Evolutionary conservation across 495 filamentous ascomycete species (phyloP), one percentile per base, ranked within the genome.

Genomic region (Tuber umbilicatum): DNA sequence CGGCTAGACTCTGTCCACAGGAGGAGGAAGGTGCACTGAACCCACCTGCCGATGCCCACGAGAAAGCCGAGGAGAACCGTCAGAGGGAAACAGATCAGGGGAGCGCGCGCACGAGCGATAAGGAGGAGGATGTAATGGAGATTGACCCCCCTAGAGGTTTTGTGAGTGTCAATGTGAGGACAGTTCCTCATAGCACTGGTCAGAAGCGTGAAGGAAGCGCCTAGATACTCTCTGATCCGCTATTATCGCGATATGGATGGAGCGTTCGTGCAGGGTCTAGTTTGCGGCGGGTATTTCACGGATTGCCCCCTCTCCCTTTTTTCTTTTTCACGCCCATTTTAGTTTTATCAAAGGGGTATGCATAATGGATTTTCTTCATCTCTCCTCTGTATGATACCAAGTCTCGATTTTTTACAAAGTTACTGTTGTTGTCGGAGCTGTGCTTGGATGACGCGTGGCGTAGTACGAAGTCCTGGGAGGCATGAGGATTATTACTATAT

Each of bases 111-210:
- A 60, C 7, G 55, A 64, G 14, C 55, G 55, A 64, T 35, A 35
- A 3, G 55, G 9, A 31, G 1, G 50, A 35, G 14, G 55, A 64
- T 64, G 12, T 64, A 35, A 64, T 64, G 55, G 55, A 64, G 55
- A 16, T 64, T 16, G 55, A 64, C 27, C 12, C 55, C 27, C 55
- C 55, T 17, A 17, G 55, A 64, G 55, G 55, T 14, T 64, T 64
- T 64, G 55, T 64, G 55, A 64, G 55, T 64, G 55, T 64, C 55
- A 64, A 64, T 17, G 55, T 64, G 14, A 31, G 55, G 55, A 64
- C 55, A 4, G 27, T 64, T 64, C 55, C 55, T 1, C 27, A 31
- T 19, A 35, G 12, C 27, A 64, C 27, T 16, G 12, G 12, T 35
- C 27, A 19, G 55, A 64, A 64, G 7, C 55, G 27, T 14, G 55